Evolutionary conservation across 306 rosid genomes (phyloP).

Genomic region (Boehmeria nivea): DNA sequence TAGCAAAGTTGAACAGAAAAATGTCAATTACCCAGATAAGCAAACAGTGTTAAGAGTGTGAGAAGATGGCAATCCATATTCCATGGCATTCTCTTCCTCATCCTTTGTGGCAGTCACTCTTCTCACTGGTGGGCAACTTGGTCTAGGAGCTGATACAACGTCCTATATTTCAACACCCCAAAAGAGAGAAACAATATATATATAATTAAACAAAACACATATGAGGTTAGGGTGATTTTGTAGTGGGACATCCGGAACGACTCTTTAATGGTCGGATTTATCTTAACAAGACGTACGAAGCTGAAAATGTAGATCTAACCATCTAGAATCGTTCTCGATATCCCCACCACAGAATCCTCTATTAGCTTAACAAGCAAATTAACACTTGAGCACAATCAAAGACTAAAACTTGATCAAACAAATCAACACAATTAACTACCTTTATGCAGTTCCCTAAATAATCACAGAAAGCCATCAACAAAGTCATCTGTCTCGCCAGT

Average conservation of each 20-base stretch:
- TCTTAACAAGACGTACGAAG: too few species aligned
- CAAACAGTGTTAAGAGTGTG: slow-evolving; percentile 94
- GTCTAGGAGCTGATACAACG: slow-evolving; percentile 91
- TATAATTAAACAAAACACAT: not conserved
- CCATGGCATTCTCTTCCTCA: slow-evolving; percentile 89
- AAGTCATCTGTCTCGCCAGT: slow-evolving; percentile 95
- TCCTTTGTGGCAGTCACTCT: slow-evolving; percentile 86
- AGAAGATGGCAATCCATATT: slow-evolving; percentile 96
- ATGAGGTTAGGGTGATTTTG: too few species aligned
- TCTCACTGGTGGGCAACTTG: slow-evolving; percentile 80
- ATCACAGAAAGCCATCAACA: slow-evolving; percentile 94
- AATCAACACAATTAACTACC: slow-evolving; percentile 33
- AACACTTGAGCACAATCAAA: too few species aligned
- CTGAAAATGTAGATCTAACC: too few species aligned
- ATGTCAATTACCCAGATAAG: slow-evolving; percentile 66
- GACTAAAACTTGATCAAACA: not conserved
- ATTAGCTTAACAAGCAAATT: too few species aligned
- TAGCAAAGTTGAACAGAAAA: slow-evolving; percentile 14
- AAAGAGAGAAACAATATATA: not conserved
- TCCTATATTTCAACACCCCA: slow-evolving; percentile 48
- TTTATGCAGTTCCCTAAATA: slow-evolving; percentile 74
- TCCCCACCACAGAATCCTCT: too few species aligned
- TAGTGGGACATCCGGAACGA: too few species aligned
- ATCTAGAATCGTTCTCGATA: too few species aligned
- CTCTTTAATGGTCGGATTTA: too few species aligned